Evolutionary conservation across 1,139 yeast species (phyloP).

Genomic region (Barnettozyma hawaiiensis): DNA sequence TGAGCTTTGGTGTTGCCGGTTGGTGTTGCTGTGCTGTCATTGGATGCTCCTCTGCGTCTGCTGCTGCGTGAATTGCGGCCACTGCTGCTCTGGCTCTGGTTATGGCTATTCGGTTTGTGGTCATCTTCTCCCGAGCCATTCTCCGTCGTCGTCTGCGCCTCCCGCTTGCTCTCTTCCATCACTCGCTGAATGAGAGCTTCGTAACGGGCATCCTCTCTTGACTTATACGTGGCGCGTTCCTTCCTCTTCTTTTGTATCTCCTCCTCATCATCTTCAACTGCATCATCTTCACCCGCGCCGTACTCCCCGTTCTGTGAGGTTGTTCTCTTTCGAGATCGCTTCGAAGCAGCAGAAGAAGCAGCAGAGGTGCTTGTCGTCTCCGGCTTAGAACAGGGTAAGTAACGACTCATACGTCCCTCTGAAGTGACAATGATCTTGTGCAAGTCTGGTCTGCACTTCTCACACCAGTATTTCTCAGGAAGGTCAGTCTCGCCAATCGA

Average conservation of each 20-base stretch:
- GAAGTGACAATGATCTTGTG: conserved; percentile 53
- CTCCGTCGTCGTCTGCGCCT: conserved; percentile 25
- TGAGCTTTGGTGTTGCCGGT: background rate
- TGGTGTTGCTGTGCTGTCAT: conserved; percentile 2
- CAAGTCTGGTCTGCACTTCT: conserved; percentile 75
- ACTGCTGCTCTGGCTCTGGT: background rate
- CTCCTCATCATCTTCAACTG: conserved; percentile 8
- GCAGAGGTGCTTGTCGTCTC: too few species aligned
- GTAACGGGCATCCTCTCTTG: conserved; percentile 35
- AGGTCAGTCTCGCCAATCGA: conserved; percentile 58
- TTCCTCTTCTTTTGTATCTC: conserved; percentile 12
- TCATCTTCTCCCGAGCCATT: conserved; percentile 24
- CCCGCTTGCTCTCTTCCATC: conserved; percentile 32
- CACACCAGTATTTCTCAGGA: conserved; percentile 94
- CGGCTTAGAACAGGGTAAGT: conserved; percentile 36
- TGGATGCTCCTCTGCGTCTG: conserved; percentile 18
- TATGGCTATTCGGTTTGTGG: background rate
- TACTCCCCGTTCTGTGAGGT: conserved; percentile 14
- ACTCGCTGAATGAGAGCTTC: conserved; percentile 34
- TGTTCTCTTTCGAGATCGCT: conserved; percentile 20
- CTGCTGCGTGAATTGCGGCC: conserved; percentile 25
- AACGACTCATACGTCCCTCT: conserved; percentile 39
- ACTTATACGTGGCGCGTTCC: conserved; percentile 30
- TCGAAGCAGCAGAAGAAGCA: conserved; percentile 11
- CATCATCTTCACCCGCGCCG: too few species aligned